Percentiles rank a stretch among this genome's conserved stretches.
These are phyloP conservation scores for Monosporascus ibericus DNA, from an alignment of 2,329 filamentous ascomycete species.

Conservation along the genomic window DNA sequence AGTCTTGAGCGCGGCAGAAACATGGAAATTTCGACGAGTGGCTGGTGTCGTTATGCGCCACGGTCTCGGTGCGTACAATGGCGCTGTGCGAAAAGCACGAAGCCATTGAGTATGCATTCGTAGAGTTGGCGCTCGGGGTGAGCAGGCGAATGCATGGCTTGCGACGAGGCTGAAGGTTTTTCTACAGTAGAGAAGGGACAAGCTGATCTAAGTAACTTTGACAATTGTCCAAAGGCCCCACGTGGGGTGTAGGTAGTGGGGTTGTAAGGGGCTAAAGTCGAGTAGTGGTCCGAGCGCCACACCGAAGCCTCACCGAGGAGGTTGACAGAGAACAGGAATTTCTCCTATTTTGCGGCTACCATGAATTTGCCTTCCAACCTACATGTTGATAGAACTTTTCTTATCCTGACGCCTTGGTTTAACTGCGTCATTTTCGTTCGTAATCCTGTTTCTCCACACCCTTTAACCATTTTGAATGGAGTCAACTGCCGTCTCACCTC, in stretches of 20 bases:
- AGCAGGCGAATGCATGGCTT: slow-evolving; percentile 25
- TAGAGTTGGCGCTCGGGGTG: slow-evolving; percentile 23
- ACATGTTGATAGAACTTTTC: too few species aligned
- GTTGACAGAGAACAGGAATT: background rate
- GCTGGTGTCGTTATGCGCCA: background rate
- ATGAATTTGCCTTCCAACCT: too few species aligned
- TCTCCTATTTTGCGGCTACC: too few species aligned
- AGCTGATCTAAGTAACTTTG: background rate
- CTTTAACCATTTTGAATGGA: too few species aligned
- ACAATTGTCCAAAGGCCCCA: background rate
- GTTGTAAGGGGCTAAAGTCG: background rate
- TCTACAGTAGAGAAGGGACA: background rate
- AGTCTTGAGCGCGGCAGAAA: slow-evolving; percentile 11
- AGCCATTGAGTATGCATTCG: slow-evolving; percentile 26
- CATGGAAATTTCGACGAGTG: slow-evolving; percentile 17
- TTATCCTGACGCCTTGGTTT: too few species aligned
- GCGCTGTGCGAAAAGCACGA: slow-evolving; percentile 24
- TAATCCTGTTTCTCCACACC: too few species aligned
- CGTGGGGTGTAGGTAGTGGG: too few species aligned
- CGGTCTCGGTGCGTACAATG: slow-evolving; percentile 13
- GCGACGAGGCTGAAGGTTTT: slow-evolving; percentile 1
- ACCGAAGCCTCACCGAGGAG: slow-evolving; percentile 3
- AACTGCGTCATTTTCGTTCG: too few species aligned
- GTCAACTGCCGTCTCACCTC: too few species aligned
- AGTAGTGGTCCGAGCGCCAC: slow-evolving; percentile 8